Base-by-base conservation (phyloP, 371 early-diverging fungal genomes). In the Mortierella sp. region DNA sequence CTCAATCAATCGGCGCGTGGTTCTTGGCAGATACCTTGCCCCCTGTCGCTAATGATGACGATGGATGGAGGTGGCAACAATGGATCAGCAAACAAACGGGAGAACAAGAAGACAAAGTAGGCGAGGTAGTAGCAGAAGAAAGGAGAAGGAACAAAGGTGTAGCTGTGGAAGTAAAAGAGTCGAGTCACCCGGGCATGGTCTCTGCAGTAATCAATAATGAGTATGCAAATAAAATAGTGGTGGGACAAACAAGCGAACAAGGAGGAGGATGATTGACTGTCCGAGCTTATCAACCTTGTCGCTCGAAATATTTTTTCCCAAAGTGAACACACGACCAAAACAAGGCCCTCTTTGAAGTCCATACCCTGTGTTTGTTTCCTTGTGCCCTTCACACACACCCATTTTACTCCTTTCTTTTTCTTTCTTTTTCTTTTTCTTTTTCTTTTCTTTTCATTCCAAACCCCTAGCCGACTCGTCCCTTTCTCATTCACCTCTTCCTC, bases 291-390 rank as follows among this genome's bases (percentile, higher is more conserved):
- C 14, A 70, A 43, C 41, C 46, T 27, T 71, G 48, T 48, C 29
- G 48, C 48, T 14, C 48, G 29, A 68, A 68, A 68, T 1, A 29
- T 11, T 63, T 58, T 35, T 32, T 27, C 14, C 44, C 27, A 43
- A 71, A 43, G 71, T 71, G 43, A 48, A 73, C 54, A 54, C 43
- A 73, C 38, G 73, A 73, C 49, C 73, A 73, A 35, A 54, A 38
- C 43, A 48, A 71, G 29, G 7, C 2, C 38, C 68, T 68, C 68
- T 68, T 68, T 24, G 3, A 7, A 41, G 35, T 18, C 51, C 41
- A 41, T 41, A 4, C 68, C 68, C 68, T 68, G 65, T 35, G 48
- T 60, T 60, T 63, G 35, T 16, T 41, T 14, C 46, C 46, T 58
- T 58, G 58, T 58, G 4, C 14, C 32, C n/a, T 8, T 29, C 16